Evolutionary conservation across 495 filamentous ascomycete genomes (phyloP).

Genomic region (Penicillium subrubescens): DNA sequence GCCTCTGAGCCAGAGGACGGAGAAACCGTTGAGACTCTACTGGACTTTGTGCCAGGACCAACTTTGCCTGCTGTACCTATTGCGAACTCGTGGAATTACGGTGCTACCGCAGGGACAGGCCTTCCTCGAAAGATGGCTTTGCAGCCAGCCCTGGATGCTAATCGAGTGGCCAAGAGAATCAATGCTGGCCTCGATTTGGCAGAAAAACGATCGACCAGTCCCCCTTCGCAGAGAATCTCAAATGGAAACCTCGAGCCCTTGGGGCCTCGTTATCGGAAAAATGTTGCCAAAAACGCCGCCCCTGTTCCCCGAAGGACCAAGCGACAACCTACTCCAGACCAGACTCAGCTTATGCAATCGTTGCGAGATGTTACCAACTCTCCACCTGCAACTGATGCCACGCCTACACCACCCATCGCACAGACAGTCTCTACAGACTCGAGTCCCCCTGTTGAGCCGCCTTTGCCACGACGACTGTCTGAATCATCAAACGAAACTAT

Average conservation of each 20-base stretch:
- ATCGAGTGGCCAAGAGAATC: slow-evolving; percentile 29
- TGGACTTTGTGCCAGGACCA: slow-evolving; percentile 14
- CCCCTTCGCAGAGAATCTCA: background rate
- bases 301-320: slow-evolving; percentile 14
- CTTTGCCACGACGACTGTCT: slow-evolving; percentile 26
- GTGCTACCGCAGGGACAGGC: slow-evolving; percentile 29
- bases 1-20: slow-evolving; percentile 5
- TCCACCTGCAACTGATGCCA: slow-evolving; percentile 33
- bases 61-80: slow-evolving; percentile 33
- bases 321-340: slow-evolving; percentile 47
- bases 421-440: slow-evolving; percentile 40
- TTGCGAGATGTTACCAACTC: slow-evolving; percentile 35
- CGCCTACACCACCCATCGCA: slow-evolving; percentile 43
- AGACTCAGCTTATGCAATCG: slow-evolving; percentile 38
- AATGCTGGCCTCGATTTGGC: slow-evolving; percentile 27
- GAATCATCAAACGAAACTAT: slow-evolving; percentile 25
- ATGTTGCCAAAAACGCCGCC: background rate
- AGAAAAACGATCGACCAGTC: slow-evolving; percentile 21
- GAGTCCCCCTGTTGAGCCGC: slow-evolving; percentile 29
- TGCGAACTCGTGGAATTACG: slow-evolving; percentile 37
- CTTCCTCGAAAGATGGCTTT: slow-evolving; percentile 28
- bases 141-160: slow-evolving; percentile 23
- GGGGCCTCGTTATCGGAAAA: slow-evolving; percentile 13
- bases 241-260: background rate
- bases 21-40: slow-evolving; percentile 15